These are phyloP conservation scores for Mucor plumbeus DNA, from an alignment of 371 early-diverging fungal genomes.

Conservation along the genomic window DNA sequence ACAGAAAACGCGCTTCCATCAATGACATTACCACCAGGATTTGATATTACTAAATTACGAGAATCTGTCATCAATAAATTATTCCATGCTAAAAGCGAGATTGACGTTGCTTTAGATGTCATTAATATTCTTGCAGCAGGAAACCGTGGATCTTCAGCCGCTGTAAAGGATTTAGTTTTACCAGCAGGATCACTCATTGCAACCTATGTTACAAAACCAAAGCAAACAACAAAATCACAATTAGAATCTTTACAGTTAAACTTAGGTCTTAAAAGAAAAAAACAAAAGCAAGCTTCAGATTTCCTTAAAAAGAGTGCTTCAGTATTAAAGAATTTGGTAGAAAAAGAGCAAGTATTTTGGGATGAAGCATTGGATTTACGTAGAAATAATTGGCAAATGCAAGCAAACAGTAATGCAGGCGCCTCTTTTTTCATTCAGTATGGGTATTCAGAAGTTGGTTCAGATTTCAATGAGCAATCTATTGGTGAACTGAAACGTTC, in stretches of 20 bases:
- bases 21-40: constrained; percentile 24
- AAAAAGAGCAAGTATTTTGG: constrained; percentile 73
- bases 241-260: constrained; percentile 65
- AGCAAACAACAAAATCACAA: constrained; percentile 50
- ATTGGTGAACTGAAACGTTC: constrained; percentile 34
- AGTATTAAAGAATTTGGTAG: constrained; percentile 52
- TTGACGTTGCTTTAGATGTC: constrained; percentile 76
- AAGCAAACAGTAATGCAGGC: constrained; percentile 44
- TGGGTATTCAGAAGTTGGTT: constrained; percentile 58
- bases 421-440: constrained; percentile 54
- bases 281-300: constrained; percentile 65
- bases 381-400: constrained; percentile 71
- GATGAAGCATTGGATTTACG: constrained; percentile 67
- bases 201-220: constrained; percentile 60
- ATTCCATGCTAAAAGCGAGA: constrained; percentile 72
- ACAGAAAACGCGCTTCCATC: constrained; percentile 11
- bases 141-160: constrained; percentile 38
- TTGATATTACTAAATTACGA: constrained; percentile 46
- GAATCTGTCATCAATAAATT: constrained; percentile 52
- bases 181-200: constrained; percentile 61
- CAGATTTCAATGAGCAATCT: constrained; percentile 35
- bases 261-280: constrained; percentile 71
- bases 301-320: constrained; percentile 61
- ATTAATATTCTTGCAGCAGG: constrained; percentile 68
- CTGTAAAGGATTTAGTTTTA: constrained; percentile 42